Evolutionary conservation across 2,329 filamentous ascomycete species (phyloP), one percentile per base, ranked within the genome.

Genomic region (Colletotrichum falcatum): DNA sequence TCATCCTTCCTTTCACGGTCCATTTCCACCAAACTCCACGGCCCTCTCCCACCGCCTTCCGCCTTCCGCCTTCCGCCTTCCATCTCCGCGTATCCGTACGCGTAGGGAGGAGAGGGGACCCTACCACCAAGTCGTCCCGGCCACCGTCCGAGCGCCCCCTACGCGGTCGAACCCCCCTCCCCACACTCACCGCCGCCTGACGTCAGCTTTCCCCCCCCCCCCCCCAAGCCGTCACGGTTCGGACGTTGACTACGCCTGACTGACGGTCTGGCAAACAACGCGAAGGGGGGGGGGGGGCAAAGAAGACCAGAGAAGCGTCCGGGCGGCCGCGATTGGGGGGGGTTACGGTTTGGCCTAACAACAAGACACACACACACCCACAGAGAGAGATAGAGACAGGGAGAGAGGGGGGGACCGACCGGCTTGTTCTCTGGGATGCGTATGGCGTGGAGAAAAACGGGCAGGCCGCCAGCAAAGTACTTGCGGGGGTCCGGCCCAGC

Each of bases 11-110:
- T 49, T 49, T 23, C 11, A 26, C 14, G 46, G 23, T 16, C 26
- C 26, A 26, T 26, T 49, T 49, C 23, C 46, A 49, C n/a, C 28
- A 28, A n/a, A 14, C 20, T 20, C 28, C 30, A 35, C 18, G 20
- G 28, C 42, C 18, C 51, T 35, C 51, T 54, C 51, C 28, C 18
- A 54, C 51, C 28, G 51, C 51, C 51, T 54, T 54, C 51, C 28
- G 28, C 14, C 18, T 12, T 12, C 35, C 35, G 14, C 14, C 35
- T 37, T 9, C 12, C n/a, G n/a, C n/a, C n/a, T n/a, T n/a, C 48
- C 48, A 14, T 26, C 23, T 28, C 48, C 5, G 48, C 12, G 23
- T 51, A 33, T n/a, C n/a, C n/a, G n/a, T n/a, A n/a, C 18, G 37
- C 14, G 37, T 39, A 18, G 37, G 9, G 9, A 37, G 9, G 3